Percentiles rank a stretch among this genome's conserved stretches.
phyloP scores from a whole-genome alignment of 768 basidiomycete species.

The Psilocybe azurescens region DNA sequence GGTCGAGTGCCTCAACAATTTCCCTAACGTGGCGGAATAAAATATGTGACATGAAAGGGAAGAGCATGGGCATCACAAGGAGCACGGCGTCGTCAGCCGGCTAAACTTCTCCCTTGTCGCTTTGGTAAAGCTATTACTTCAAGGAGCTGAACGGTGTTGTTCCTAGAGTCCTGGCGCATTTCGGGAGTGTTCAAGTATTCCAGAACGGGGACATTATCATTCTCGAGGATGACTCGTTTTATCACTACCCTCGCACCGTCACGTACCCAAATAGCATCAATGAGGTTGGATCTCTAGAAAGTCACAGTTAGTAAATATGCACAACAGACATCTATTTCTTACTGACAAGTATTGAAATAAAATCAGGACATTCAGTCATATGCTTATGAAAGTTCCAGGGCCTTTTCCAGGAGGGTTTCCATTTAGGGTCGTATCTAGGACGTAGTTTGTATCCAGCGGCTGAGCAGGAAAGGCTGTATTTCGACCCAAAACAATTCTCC shows the following conservation, averaged over 20 bases:
- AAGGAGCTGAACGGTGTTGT: constrained; percentile 27
- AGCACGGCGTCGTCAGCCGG: neutral
- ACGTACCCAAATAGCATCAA: constrained; percentile 6
- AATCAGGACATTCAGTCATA: neutral
- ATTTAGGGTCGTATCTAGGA: constrained; percentile 12
- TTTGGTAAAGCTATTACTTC: constrained; percentile 27
- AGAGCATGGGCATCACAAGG: constrained; percentile 27
- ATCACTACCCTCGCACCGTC: constrained; percentile 7
- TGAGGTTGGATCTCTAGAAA: neutral
- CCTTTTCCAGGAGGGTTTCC: constrained; percentile 12
- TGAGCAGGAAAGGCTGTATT: too few species aligned
- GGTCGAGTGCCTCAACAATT: constrained; percentile 23
- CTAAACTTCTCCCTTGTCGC: neutral
- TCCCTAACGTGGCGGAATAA: constrained; percentile 28
- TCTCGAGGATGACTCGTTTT: constrained; percentile 1
- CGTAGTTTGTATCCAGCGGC: constrained; percentile 10
- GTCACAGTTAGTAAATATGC: neutral
- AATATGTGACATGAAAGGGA: constrained; percentile 12
- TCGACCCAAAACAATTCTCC: too few species aligned
- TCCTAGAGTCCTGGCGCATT: constrained; percentile 21
- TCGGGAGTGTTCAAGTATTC: constrained; percentile 19
- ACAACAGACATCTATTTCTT: too few species aligned
- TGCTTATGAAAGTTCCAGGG: neutral
- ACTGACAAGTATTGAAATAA: neutral
- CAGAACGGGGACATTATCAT: constrained; percentile 9